Conservation (phyloP, 345 rosid species). For the Eucalyptus polybractea region DNA sequence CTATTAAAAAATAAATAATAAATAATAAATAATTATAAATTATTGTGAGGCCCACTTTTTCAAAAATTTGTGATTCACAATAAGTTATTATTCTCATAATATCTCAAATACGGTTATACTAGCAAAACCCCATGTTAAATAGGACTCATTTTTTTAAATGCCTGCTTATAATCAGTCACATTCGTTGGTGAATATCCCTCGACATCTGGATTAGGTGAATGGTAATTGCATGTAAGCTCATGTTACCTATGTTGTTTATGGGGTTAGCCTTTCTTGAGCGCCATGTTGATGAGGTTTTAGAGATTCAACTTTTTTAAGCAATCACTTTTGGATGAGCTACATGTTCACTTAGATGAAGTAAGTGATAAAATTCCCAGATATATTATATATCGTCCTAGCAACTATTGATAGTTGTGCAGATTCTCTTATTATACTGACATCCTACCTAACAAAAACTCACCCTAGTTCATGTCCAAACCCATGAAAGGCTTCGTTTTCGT, state of each 20-base stretch:
- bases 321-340: not conserved
- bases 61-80: too few relatives aligned
- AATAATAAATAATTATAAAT: too few relatives aligned
- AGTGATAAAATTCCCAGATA: not conserved
- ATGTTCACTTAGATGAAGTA: not conserved
- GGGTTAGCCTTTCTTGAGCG: not conserved
- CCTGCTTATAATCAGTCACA: not conserved
- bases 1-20: too few relatives aligned
- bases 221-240: not conserved
- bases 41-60: too few relatives aligned
- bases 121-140: too few relatives aligned
- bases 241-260: not conserved
- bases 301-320: not conserved
- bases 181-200: not conserved
- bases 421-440: not conserved
- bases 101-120: too few relatives aligned
- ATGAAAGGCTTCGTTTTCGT: not conserved
- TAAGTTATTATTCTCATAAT: too few relatives aligned
- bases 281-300: not conserved
- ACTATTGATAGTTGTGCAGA: not conserved
- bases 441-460: not conserved
- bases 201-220: not conserved
- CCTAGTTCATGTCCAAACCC: not conserved
- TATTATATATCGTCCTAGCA: not conserved
- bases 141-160: not conserved